Evolutionary conservation across 139 green algal genomes (phyloP).

Genomic region (Edaphochlamys debaryana): DNA sequence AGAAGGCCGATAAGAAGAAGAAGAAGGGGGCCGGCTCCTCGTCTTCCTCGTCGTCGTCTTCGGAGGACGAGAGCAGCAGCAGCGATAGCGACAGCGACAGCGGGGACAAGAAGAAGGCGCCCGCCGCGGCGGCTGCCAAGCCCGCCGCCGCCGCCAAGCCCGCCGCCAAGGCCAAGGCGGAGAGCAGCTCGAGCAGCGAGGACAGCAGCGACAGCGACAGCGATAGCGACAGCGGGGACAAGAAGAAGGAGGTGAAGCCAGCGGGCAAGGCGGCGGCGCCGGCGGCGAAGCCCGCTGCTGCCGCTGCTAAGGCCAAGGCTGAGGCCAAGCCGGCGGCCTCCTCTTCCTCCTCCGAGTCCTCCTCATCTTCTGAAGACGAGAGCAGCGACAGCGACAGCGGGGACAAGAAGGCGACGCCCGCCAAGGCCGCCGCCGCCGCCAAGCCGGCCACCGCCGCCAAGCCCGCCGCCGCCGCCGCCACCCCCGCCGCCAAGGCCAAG

Average conservation of each 20-base stretch:
- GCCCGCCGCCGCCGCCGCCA: background rate
- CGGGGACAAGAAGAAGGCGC: background rate
- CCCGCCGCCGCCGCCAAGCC: no score
- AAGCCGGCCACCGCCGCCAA: background rate
- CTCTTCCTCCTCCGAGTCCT: background rate
- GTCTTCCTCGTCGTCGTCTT: background rate
- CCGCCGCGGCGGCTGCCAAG: no score
- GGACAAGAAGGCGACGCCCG: background rate
- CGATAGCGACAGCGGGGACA: background rate
- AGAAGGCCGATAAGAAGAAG: background rate
- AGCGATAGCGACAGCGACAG: background rate
- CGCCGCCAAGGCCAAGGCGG: no score
- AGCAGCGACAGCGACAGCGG: background rate
- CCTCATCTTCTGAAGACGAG: slow-evolving; percentile 8
- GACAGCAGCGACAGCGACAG: background rate
- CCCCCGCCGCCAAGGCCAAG: background rate
- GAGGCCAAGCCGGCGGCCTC: background rate
- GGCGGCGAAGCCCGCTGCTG: background rate
- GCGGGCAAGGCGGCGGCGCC: background rate
- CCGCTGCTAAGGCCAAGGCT: background rate
- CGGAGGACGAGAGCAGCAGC: no score
- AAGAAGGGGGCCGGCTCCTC: background rate
- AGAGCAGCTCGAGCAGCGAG: background rate
- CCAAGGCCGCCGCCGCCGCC: background rate
- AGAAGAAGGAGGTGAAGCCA: background rate